Conservation (phyloP, 2,329 filamentous ascomycete species). For the Ophiostoma quercus region DNA sequence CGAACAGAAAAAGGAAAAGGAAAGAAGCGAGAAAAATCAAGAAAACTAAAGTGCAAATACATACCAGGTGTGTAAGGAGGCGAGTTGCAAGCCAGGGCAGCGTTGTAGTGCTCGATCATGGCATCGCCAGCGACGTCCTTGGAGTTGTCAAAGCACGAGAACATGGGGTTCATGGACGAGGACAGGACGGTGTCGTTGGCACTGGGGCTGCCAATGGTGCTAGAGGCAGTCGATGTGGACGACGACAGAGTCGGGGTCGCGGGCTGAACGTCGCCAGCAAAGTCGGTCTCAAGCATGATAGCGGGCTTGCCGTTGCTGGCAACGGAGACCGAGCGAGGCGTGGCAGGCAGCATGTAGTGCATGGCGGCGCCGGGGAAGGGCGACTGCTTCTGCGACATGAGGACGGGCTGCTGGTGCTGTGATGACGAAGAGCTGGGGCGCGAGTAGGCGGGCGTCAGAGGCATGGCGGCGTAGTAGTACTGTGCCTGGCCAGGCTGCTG, state of each 20-base stretch:
- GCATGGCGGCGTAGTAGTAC: conserved; percentile 35
- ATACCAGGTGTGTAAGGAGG: conserved; percentile 88
- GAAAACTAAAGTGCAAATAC: conserved; percentile 33
- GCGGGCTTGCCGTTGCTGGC: conserved; percentile 74
- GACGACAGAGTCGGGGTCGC: conserved; percentile 77
- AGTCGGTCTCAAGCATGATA: conserved; percentile 74
- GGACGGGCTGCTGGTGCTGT: conserved; percentile 41
- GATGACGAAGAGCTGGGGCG: conserved; percentile 61
- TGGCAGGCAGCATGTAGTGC: conserved; percentile 37
- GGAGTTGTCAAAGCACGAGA: conserved; percentile 64
- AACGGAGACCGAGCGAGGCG: conserved; percentile 65
- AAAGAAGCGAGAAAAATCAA: not conserved
- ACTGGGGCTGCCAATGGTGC: conserved; percentile 79
- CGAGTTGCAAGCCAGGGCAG: conserved; percentile 41
- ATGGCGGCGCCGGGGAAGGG: conserved; percentile 45
- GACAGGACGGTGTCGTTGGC: conserved; percentile 65
- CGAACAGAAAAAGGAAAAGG: not conserved
- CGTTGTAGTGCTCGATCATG: conserved; percentile 17
- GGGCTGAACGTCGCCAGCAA: conserved; percentile 62
- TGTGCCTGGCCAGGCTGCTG: conserved; percentile 34
- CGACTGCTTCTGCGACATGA: conserved; percentile 28
- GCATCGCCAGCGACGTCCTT: conserved; percentile 45
- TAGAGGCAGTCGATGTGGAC: conserved; percentile 72
- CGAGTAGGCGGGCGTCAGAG: conserved; percentile 59
- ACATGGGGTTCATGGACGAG: conserved; percentile 76